Percentiles rank a stretch among this genome's conserved stretches.
These are phyloP conservation scores for Citrus medica DNA, from an alignment of 345 rosid genomes.

Conservation along the genomic window DNA sequence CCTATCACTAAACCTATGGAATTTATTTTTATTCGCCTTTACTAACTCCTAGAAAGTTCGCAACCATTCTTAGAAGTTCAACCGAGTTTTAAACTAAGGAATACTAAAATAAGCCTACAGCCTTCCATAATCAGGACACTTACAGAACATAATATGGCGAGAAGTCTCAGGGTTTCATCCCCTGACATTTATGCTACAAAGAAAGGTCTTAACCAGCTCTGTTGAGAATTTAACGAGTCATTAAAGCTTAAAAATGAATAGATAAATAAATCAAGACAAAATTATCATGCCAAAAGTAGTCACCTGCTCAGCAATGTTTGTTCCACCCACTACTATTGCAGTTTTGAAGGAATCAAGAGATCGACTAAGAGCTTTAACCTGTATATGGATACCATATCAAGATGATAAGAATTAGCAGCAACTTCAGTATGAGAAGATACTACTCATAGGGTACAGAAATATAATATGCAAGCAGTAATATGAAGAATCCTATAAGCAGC, in stretches of 20 bases:
- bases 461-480: not conserved
- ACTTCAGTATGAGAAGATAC: not conserved
- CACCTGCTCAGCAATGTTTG: conserved; percentile 38
- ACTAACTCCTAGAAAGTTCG: not conserved
- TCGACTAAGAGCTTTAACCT: conserved; percentile 40
- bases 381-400: conserved; percentile 6
- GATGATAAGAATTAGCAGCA: not conserved
- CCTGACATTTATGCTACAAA: not conserved
- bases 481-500: not conserved
- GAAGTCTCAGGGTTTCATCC: not conserved
- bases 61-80: not conserved
- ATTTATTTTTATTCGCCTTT: not conserved
- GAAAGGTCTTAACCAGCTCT: not conserved
- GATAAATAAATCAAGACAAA: not conserved
- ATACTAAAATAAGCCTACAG: not conserved
- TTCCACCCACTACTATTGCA: conserved; percentile 43
- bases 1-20: not conserved
- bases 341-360: conserved; percentile 36
- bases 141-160: not conserved
- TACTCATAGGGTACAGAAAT: not conserved
- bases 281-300: not conserved
- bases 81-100: not conserved
- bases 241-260: not conserved
- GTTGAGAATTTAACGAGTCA: not conserved
- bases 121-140: not conserved